Percentiles rank a stretch among this genome's conserved stretches.
These are phyloP conservation scores for Saccharum hybrid DNA, from an alignment of 202 grass and related monocot genomes.

Conservation along the genomic window DNA sequence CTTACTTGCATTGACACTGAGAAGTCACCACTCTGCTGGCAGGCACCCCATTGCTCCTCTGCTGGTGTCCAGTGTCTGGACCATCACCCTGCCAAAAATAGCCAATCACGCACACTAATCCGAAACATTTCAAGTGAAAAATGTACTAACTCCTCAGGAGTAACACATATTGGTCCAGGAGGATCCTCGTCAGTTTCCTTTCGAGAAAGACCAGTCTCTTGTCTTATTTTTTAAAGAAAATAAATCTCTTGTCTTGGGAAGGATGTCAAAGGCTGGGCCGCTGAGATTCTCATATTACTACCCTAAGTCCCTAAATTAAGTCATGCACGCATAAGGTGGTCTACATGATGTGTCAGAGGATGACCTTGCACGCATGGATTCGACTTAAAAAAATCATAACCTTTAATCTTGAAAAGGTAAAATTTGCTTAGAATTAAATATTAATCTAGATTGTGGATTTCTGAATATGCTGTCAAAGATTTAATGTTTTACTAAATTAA, in stretches of 20 bases:
- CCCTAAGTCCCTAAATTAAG: neutral
- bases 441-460: neutral
- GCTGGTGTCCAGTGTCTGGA: neutral
- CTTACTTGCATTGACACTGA: constrained; percentile 22
- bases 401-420: neutral
- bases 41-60: neutral
- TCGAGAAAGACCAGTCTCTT: neutral
- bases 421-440: neutral
- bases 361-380: neutral
- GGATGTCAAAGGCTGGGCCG: neutral
- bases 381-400: neutral
- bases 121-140: neutral
- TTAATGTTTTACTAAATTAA: neutral
- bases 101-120: neutral
- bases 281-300: neutral
- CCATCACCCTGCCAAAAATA: neutral
- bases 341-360: constrained; percentile 1
- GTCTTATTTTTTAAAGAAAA: neutral
- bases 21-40: neutral
- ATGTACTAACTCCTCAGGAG: neutral
- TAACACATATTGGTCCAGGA: neutral
- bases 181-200: constrained; percentile 12
- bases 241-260: neutral
- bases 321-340: neutral
- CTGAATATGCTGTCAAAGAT: neutral